phyloP scores from a whole-genome alignment of 345 rosid genomes.

The Citrus sp. region DNA sequence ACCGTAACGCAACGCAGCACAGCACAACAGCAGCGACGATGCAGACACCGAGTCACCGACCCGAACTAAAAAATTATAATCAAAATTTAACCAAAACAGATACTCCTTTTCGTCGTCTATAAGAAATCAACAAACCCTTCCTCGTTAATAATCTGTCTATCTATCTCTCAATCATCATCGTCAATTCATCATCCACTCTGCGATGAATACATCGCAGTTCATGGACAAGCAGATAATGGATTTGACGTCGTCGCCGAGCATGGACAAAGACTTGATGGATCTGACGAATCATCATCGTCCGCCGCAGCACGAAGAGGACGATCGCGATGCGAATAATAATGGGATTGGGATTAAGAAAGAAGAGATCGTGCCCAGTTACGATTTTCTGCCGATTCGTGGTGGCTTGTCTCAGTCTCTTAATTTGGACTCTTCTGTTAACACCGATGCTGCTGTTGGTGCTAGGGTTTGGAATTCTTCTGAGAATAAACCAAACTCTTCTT shows the following conservation, averaged over 20 bases:
- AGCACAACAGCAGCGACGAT: too few relatives aligned
- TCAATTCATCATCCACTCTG: background rate
- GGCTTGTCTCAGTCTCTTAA: conserved; percentile 36
- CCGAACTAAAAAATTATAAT: too few relatives aligned
- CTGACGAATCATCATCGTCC: conserved; percentile 50
- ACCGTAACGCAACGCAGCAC: too few relatives aligned
- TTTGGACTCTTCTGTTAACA: conserved; percentile 18
- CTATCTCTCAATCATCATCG: background rate
- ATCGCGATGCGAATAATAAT: conserved; percentile 5
- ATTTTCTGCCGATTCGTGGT: conserved; percentile 75
- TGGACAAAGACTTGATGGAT: conserved; percentile 35
- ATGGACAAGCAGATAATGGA: conserved; percentile 91
- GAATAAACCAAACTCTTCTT: conserved; percentile 25
- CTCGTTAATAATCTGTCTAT: background rate
- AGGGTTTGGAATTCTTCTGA: conserved; percentile 57
- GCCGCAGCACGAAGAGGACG: conserved; percentile 36
- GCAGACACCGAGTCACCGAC: too few relatives aligned
- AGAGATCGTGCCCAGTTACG: conserved; percentile 78
- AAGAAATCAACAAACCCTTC: background rate
- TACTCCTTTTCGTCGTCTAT: background rate
- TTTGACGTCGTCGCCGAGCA: conserved; percentile 37
- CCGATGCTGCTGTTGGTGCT: conserved; percentile 21
- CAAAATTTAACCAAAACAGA: too few relatives aligned
- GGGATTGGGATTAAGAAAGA: conserved; percentile 48
- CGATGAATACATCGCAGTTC: conserved; percentile 63